Percentiles rank a stretch among this genome's conserved stretches.
Conservation (phyloP, 2,329 filamentous ascomycete species). For the Diplocarpon rosae region DNA sequence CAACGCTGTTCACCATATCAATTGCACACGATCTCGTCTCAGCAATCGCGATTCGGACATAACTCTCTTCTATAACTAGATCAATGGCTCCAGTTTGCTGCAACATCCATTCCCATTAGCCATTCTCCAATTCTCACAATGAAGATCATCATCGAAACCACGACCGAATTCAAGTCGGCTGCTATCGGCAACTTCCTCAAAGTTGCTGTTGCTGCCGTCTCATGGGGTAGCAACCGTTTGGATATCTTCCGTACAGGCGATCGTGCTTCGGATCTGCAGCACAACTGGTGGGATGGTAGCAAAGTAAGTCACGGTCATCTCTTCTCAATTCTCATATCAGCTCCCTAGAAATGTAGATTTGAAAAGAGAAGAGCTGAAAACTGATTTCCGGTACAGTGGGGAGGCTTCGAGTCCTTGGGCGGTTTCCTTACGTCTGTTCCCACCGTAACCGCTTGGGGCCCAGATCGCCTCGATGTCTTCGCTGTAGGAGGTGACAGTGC, state of each 20-base stretch:
- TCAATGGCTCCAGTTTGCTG: too few species aligned
- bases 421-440: slow-evolving; percentile 7
- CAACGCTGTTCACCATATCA: too few species aligned
- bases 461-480: slow-evolving; percentile 8
- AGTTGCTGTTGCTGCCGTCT: slow-evolving; percentile 6
- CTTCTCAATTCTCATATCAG: neutral
- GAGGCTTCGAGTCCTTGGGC: slow-evolving; percentile 9
- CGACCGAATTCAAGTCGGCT: neutral
- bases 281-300: slow-evolving; percentile 5
- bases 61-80: too few species aligned
- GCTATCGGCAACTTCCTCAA: slow-evolving; percentile 2
- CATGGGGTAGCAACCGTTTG: slow-evolving; percentile 6
- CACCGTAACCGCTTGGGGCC: slow-evolving; percentile 5
- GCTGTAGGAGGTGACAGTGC: slow-evolving; percentile 5
- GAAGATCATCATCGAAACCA: neutral
- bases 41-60: too few species aligned
- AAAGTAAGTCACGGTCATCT: neutral
- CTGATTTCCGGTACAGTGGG: neutral
- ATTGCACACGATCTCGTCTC: too few species aligned
- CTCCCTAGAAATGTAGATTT: neutral
- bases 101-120: too few species aligned
- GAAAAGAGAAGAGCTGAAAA: neutral
- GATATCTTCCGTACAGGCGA: slow-evolving; percentile 8
- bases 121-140: too few species aligned
- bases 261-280: slow-evolving; percentile 4